Evolutionary conservation across 352 stramenopile species (phyloP).

Genomic region (Ophiocytium majus): DNA sequence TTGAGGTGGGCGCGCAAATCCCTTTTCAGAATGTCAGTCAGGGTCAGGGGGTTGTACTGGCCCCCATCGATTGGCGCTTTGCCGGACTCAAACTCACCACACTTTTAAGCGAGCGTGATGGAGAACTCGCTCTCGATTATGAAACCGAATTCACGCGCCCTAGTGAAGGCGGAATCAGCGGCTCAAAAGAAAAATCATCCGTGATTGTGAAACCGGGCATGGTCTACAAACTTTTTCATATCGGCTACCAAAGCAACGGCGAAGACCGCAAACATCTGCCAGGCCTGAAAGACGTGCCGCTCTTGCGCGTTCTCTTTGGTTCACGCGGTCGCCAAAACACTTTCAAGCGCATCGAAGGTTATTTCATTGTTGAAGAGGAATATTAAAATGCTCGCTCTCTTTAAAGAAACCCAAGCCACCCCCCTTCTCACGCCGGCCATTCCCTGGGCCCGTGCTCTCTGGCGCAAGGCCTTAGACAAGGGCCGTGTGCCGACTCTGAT

Average conservation of each 20-base stretch:
- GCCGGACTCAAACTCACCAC: neutral
- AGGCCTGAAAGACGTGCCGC: neutral
- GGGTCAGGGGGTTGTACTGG: neutral
- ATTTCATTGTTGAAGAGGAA: neutral
- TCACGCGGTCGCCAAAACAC: neutral
- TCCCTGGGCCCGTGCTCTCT: neutral
- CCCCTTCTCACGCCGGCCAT: neutral
- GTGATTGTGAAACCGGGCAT: neutral
- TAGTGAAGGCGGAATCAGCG: neutral
- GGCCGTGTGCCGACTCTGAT: too few species aligned
- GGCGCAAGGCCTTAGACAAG: too few species aligned
- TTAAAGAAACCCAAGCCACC: neutral
- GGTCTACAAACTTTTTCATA: neutral
- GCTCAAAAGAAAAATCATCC: neutral
- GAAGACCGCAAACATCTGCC: neutral
- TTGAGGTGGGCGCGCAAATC: neutral
- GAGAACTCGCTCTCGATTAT: slow-evolving; percentile 3
- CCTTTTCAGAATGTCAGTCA: neutral
- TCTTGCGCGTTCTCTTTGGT: neutral
- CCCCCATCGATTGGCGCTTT: slow-evolving; percentile 4
- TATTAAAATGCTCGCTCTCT: slow-evolving; percentile 6
- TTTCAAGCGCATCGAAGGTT: neutral
- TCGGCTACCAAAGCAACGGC: neutral
- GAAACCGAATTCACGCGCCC: slow-evolving; percentile 6
- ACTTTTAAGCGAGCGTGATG: neutral